Conservation (phyloP, 345 rosid genomes). For the Alliaria petiolata region DNA sequence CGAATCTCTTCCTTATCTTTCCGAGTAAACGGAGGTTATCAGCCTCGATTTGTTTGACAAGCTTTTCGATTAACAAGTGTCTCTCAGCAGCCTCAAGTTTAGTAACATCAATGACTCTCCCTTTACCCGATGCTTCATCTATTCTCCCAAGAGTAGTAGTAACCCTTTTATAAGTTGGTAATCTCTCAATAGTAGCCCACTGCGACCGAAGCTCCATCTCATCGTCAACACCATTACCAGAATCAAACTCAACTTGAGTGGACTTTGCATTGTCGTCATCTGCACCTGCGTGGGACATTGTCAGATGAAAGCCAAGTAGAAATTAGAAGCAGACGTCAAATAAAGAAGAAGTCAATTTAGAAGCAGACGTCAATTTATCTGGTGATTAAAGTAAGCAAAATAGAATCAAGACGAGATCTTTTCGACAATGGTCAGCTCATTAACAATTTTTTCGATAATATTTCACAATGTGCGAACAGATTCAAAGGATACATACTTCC, state of each 20-base stretch:
- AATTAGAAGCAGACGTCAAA: neutral
- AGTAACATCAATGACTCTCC: conserved; percentile 43
- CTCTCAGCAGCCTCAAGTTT: conserved; percentile 43
- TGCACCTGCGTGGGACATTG: conserved; percentile 20
- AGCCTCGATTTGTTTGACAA: conserved; percentile 45
- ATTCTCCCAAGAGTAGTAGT: conserved; percentile 37
- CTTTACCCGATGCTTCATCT: conserved; percentile 19
- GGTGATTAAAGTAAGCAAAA: conserved; percentile 1
- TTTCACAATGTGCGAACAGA: neutral
- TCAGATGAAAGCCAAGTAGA: neutral
- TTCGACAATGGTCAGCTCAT: neutral
- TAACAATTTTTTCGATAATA: too few relatives aligned
- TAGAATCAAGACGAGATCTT: neutral
- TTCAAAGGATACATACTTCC: too few relatives aligned
- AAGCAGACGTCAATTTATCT: too few relatives aligned
- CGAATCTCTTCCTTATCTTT: conserved; percentile 43
- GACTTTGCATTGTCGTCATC: conserved; percentile 3
- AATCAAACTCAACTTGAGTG: conserved; percentile 8
- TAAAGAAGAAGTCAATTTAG: too few relatives aligned
- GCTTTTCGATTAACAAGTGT: conserved; percentile 47
- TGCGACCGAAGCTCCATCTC: conserved; percentile 34
- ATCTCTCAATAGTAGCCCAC: conserved; percentile 52
- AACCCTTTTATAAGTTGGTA: conserved; percentile 47
- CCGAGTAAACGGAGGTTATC: conserved; percentile 46
- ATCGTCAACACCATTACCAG: conserved; percentile 26